Percentiles rank a stretch among this genome's conserved stretches.
These are phyloP conservation scores for Plantago ovata DNA, from an alignment of 257 asterid species.

Conservation along the genomic window DNA sequence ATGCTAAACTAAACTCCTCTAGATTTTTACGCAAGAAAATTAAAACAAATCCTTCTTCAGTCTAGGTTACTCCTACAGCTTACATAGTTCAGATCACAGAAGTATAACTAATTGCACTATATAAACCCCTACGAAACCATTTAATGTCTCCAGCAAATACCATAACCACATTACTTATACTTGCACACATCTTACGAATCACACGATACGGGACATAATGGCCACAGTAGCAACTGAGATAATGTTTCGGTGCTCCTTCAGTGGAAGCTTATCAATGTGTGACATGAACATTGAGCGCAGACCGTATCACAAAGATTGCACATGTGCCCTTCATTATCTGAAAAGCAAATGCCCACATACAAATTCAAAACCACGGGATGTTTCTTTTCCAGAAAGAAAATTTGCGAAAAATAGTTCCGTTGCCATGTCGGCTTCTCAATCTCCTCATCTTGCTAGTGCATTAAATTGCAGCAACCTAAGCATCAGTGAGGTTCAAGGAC, in stretches of 20 bases:
- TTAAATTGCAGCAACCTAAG: neutral
- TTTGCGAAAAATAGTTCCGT: conserved; percentile 1
- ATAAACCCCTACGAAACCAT: conserved; percentile 9
- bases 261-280: conserved; percentile 32
- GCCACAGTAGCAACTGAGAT: conserved; percentile 27
- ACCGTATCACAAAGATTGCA: conserved; percentile 32
- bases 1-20: neutral
- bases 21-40: neutral
- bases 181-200: neutral
- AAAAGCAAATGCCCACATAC: conserved; percentile 19
- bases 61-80: conserved; percentile 9
- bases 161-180: neutral
- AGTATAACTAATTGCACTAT: neutral
- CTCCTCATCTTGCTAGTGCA: neutral
- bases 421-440: conserved; percentile 18
- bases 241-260: conserved; percentile 22
- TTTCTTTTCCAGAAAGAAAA: conserved; percentile 22
- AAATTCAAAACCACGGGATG: conserved; percentile 5
- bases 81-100: conserved; percentile 6
- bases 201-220: conserved; percentile 20
- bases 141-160: neutral
- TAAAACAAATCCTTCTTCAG: neutral
- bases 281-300: conserved; percentile 37
- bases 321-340: conserved; percentile 30
- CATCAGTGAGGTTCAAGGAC: neutral